Evolutionary conservation across 2,329 filamentous ascomycete species (phyloP).

Genomic region (Lasiodiplodia sp.): DNA sequence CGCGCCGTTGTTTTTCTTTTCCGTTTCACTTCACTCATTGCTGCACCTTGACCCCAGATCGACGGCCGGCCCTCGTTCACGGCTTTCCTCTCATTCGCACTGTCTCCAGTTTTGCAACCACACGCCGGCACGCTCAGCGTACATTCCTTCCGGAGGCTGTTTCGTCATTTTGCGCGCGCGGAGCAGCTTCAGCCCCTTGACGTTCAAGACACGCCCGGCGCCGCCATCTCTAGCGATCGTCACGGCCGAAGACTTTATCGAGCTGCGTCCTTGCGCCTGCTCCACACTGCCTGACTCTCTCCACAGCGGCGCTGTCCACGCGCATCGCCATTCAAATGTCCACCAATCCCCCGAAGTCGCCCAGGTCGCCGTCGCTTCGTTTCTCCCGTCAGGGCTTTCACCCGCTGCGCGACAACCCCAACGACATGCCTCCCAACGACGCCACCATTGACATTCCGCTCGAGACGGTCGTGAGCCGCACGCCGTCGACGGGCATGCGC

Average conservation of each 20-base stretch:
- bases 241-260: slow-evolving; percentile 4
- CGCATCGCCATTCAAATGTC: slow-evolving; percentile 33
- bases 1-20: slow-evolving; percentile 6
- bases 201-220: slow-evolving; percentile 16
- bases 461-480: slow-evolving; percentile 60
- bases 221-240: slow-evolving; percentile 11
- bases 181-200: slow-evolving; percentile 27
- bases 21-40: background rate
- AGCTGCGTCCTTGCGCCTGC: slow-evolving; percentile 11
- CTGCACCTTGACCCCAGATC: slow-evolving; percentile 2
- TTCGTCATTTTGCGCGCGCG: slow-evolving; percentile 24
- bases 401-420: slow-evolving; percentile 39
- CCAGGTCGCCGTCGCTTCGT: slow-evolving; percentile 30
- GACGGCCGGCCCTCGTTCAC: slow-evolving; percentile 19
- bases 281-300: slow-evolving; percentile 28
- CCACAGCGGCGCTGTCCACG: slow-evolving; percentile 14
- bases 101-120: slow-evolving; percentile 9
- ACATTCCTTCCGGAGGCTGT: slow-evolving; percentile 19
- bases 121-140: slow-evolving; percentile 18
- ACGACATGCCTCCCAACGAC: slow-evolving; percentile 58
- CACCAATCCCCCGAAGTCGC: slow-evolving; percentile 33
- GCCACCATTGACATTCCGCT: slow-evolving; percentile 69
- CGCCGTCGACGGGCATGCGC: slow-evolving; percentile 53
- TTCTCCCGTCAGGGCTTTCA: slow-evolving; percentile 47
- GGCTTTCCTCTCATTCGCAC: background rate